Evolutionary conservation across 768 basidiomycete genomes (phyloP).

Genomic region (Psilocybe subaeruginosa): DNA sequence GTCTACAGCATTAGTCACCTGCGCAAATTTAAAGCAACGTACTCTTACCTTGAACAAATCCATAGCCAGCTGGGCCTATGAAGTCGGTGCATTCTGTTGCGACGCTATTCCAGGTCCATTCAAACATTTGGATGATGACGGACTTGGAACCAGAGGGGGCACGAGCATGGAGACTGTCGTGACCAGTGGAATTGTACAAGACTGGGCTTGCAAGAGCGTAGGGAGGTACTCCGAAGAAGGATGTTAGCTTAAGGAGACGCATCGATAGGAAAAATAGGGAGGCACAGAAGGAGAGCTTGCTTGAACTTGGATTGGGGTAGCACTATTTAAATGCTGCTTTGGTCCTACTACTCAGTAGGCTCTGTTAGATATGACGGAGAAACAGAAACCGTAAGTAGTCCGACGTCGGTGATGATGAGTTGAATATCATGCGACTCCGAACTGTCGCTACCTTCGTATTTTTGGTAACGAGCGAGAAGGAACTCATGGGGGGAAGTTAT

Average conservation of each 20-base stretch:
- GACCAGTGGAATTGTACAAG: neutral
- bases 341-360: neutral
- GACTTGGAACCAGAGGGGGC: slow-evolving; percentile 35
- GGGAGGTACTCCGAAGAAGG: slow-evolving; percentile 6
- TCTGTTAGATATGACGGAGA: neutral
- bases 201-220: slow-evolving; percentile 3
- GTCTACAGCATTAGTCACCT: neutral
- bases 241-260: neutral
- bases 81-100: slow-evolving; percentile 67
- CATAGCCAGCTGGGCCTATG: slow-evolving; percentile 71
- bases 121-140: slow-evolving; percentile 73
- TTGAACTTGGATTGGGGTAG: neutral
- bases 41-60: slow-evolving; percentile 63
- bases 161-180: slow-evolving; percentile 16
- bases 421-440: neutral
- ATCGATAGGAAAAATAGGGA: neutral
- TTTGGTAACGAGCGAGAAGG: neutral
- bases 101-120: slow-evolving; percentile 65
- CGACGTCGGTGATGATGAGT: neutral
- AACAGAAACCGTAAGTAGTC: neutral
- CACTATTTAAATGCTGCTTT: neutral
- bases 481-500: neutral
- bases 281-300: neutral
- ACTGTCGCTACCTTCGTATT: neutral
- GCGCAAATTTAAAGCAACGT: neutral